These are phyloP conservation scores for Candida boleticola DNA, from an alignment of 805 yeast species.

Conservation along the genomic window DNA sequence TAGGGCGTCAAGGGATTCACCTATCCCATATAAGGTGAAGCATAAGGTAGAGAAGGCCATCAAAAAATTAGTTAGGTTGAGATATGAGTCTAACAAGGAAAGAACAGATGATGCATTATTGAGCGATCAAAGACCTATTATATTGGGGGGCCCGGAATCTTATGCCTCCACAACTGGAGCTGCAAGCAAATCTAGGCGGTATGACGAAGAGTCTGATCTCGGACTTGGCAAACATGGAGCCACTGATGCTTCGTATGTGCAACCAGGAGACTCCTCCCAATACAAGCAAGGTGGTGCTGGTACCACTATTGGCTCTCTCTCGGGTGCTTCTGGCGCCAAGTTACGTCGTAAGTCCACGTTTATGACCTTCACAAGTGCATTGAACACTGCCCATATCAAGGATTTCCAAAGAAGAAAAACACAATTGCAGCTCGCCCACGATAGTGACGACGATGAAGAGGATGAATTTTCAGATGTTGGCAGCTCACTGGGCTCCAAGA, in stretches of 20 bases:
- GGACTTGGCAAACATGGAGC: conserved; percentile 11
- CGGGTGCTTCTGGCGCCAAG: not conserved
- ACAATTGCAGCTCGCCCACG: conserved; percentile 23
- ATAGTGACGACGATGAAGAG: conserved; percentile 33
- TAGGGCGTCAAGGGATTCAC: conserved; percentile 84
- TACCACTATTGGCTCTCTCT: not conserved
- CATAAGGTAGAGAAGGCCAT: conserved; percentile 34
- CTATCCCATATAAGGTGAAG: conserved; percentile 69
- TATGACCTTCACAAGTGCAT: conserved; percentile 47
- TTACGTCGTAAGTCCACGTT: conserved; percentile 33
- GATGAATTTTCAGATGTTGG: conserved; percentile 9
- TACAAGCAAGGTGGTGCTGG: not conserved
- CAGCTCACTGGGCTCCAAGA: too few relatives aligned
- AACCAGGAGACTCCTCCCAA: not conserved
- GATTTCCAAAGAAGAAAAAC: conserved; percentile 73
- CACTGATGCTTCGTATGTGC: conserved; percentile 5
- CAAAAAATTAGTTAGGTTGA: conserved; percentile 33
- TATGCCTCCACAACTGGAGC: conserved; percentile 1
- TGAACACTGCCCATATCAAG: conserved; percentile 76
- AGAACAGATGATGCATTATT: not conserved
- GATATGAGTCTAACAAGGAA: conserved; percentile 16
- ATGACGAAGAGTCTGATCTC: conserved; percentile 13
- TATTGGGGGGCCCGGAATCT: too few relatives aligned
- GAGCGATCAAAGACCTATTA: not conserved
- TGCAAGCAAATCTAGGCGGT: conserved; percentile 13